Evolutionary conservation across 352 stramenopile species (phyloP).

Genomic region (Albugo laibachii): DNA sequence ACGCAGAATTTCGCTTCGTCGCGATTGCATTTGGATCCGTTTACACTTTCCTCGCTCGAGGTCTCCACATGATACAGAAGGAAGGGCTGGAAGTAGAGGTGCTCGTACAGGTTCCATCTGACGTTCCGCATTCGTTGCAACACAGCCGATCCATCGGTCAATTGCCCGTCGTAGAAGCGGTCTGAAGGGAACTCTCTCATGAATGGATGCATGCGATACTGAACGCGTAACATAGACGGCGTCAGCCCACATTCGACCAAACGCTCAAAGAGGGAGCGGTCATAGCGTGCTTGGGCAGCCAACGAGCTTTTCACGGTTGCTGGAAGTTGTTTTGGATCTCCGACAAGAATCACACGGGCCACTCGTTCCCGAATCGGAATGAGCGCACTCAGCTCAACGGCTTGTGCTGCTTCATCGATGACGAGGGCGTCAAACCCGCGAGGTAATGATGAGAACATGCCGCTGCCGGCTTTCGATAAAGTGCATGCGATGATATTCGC

Average conservation of each 20-base stretch:
- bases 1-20: conserved; percentile 62
- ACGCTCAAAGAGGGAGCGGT: conserved; percentile 87
- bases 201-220: conserved; percentile 97
- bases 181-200: conserved; percentile 94
- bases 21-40: conserved; percentile 66
- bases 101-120: conserved; percentile 36
- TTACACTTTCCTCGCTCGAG: conserved; percentile 47
- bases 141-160: conserved; percentile 74
- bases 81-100: conserved; percentile 70
- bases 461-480: conserved; percentile 64
- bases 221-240: conserved; percentile 71
- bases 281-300: conserved; percentile 66
- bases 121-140: conserved; percentile 48
- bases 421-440: conserved; percentile 90
- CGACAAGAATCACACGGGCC: conserved; percentile 84
- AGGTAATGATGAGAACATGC: conserved; percentile 32
- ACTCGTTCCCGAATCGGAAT: conserved; percentile 89
- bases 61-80: conserved; percentile 70
- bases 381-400: conserved; percentile 90
- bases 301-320: conserved; percentile 86
- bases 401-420: conserved; percentile 96
- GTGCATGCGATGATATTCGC: conserved; percentile 79
- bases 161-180: conserved; percentile 90
- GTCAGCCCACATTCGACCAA: conserved; percentile 80
- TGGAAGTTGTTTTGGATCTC: conserved; percentile 90